Conservation (phyloP, 2,329 filamentous ascomycete genomes). For the Xylariaceae sp. region DNA sequence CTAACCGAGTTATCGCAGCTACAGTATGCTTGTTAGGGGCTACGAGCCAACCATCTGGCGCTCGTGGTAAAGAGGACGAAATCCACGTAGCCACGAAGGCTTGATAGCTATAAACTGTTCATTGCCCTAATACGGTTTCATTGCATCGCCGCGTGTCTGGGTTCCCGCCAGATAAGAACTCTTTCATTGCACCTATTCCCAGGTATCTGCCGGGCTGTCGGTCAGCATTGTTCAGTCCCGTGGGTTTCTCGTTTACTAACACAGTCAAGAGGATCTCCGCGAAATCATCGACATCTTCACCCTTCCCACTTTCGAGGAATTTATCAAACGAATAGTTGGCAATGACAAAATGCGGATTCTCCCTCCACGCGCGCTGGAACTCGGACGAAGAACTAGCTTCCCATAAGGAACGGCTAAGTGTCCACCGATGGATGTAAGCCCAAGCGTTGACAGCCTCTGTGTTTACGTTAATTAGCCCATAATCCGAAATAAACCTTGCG, state of each 20-base stretch:
- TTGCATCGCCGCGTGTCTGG: neutral
- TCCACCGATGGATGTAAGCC: conserved; percentile 43
- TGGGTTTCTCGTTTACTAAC: conserved; percentile 26
- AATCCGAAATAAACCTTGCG: neutral
- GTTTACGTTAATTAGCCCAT: conserved; percentile 19
- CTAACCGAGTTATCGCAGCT: neutral
- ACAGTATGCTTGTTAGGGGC: neutral
- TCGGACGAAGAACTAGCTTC: conserved; percentile 39
- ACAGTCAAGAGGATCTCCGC: conserved; percentile 38
- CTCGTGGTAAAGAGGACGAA: neutral
- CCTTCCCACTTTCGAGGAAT: conserved; percentile 39
- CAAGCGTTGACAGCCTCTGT: conserved; percentile 31
- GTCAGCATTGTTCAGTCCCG: conserved; percentile 19
- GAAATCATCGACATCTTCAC: conserved; percentile 43
- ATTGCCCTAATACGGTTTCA: neutral
- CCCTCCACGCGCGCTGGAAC: conserved; percentile 40
- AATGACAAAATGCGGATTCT: conserved; percentile 39
- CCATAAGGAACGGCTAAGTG: conserved; percentile 42
- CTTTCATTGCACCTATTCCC: conserved; percentile 36
- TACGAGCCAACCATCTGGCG: neutral
- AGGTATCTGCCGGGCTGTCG: conserved; percentile 35
- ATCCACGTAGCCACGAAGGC: neutral
- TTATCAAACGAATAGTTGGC: conserved; percentile 38
- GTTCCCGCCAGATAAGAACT: conserved; percentile 26
- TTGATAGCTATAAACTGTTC: neutral